Base-by-base conservation (phyloP, 257 asterid species). In the Rhazya stricta region DNA sequence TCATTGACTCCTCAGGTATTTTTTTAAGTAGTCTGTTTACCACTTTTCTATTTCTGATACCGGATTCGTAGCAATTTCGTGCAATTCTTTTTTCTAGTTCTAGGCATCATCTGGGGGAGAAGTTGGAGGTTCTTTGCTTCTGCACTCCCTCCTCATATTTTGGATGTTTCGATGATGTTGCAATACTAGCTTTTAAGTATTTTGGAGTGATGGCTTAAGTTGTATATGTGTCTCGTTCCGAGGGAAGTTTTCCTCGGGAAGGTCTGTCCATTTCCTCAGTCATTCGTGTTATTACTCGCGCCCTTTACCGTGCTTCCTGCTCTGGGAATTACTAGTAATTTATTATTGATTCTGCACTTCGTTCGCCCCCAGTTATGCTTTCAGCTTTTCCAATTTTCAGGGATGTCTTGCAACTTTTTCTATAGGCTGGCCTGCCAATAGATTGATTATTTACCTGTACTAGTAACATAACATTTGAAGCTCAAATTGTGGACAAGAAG, bases 211-310 rank as follows among this genome's bases (percentile, higher is more conserved):
- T 25, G 9, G 48, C 5, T 13, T n/a, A 0, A 27, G 12, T 7
- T 48, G 50, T 6, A 43, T 29, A 9, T 70, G 74, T 45, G 53
- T 5, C 58, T 15, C 46, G 67, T 67, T 71, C 56, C 5, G 84
- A 67, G 80, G 69, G 61, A 68, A 27, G 19, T 32, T 23, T 32
- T 65, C 43, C 79, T 80, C 12, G 60, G 81, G 84, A 46, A 73
- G 78, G 79, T 61, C 21, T 48, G 67, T 58, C 15, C 48, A 50
- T 23, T 62, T 56, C 48, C 46, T 21, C 48, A 8, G 34, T 15
- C 42, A 7, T 18, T 67, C 74, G 50, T 67, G 42, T 66, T 34
- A n/a, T n/a, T n/a, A n/a, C n/a, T n/a, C n/a, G n/a, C n/a, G n/a
- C n/a, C n/a, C 54, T 63, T 65, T 18, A 15, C 57, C 45, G 61